Evolutionary conservation across 2,329 filamentous ascomycete genomes (phyloP).

Genomic region (Periconia sp.): DNA sequence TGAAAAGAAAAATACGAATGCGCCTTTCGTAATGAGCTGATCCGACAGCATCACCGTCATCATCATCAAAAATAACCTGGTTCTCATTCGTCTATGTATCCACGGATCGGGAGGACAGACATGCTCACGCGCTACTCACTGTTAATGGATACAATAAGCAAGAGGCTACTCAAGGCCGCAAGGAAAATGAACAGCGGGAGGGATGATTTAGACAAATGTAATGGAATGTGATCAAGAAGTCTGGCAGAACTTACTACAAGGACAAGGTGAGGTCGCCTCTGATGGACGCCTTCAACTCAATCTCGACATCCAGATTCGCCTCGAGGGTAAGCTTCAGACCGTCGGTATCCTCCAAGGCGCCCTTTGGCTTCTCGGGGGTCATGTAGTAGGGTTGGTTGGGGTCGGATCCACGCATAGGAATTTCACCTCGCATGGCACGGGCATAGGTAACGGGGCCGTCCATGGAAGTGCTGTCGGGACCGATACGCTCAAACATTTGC

Average conservation of each 20-base stretch:
- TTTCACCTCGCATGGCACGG: slow-evolving; percentile 56
- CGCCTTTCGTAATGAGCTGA: neutral
- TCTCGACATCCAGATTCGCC: slow-evolving; percentile 79
- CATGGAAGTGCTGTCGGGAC: slow-evolving; percentile 58
- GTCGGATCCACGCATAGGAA: slow-evolving; percentile 55
- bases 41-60: too few species aligned
- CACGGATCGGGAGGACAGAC: slow-evolving; percentile 1
- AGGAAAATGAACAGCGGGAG: neutral
- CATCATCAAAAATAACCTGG: neutral
- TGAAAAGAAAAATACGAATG: neutral
- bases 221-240: neutral
- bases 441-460: slow-evolving; percentile 59
- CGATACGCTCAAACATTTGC: slow-evolving; percentile 58
- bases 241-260: slow-evolving; percentile 65
- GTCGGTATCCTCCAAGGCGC: slow-evolving; percentile 57
- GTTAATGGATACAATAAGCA: slow-evolving; percentile 20
- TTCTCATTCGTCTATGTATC: slow-evolving; percentile 6
- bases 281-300: slow-evolving; percentile 82
- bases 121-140: slow-evolving; percentile 25
- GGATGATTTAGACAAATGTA: neutral
- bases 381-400: slow-evolving; percentile 52
- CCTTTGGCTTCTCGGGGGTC: slow-evolving; percentile 45
- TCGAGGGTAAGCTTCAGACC: slow-evolving; percentile 73
- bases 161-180: slow-evolving; percentile 6
- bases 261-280: slow-evolving; percentile 80